Percentiles rank a stretch among this genome's conserved stretches.
Conservation (phyloP, 2,329 filamentous ascomycete species). For the Exserohilum turcica region DNA sequence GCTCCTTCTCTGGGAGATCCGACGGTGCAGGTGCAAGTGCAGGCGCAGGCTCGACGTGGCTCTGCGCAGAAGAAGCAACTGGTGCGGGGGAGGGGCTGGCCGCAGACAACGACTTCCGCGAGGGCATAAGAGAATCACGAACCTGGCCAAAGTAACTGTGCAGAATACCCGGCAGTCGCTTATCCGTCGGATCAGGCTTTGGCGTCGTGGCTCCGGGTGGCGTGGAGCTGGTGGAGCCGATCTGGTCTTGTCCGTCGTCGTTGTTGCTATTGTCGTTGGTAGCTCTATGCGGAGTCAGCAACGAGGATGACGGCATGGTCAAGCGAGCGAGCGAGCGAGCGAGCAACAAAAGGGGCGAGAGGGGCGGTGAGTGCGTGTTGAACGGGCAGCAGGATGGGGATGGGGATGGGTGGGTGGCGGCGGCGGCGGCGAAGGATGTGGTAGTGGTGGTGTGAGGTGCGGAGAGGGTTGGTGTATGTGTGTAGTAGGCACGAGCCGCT, state of each 20-base stretch:
- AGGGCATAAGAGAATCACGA: conserved; percentile 70
- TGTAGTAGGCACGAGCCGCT: neutral
- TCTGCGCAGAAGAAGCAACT: conserved; percentile 28
- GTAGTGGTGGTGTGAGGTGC: conserved; percentile 7
- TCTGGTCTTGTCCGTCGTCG: conserved; percentile 72
- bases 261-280: conserved; percentile 68
- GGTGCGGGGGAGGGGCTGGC: conserved; percentile 47
- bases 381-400: neutral
- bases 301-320: conserved; percentile 39
- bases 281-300: conserved; percentile 47
- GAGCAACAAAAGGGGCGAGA: no score
- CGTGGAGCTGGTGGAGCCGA: conserved; percentile 80
- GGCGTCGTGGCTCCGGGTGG: conserved; percentile 92
- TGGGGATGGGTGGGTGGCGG: no score
- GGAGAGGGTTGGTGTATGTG: neutral
- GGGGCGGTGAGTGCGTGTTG: conserved; percentile 16
- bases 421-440: no score
- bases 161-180: conserved; percentile 92
- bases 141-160: conserved; percentile 98
- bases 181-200: conserved; percentile 90
- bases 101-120: conserved; percentile 46
- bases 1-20: conserved; percentile 33
- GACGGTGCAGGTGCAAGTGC: neutral
- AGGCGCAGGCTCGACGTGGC: conserved; percentile 5
- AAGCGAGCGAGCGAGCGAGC: conserved; percentile 7